phyloP scores from a whole-genome alignment of 169 alveolate species.

The Cryptosporidium ubiquitum region DNA sequence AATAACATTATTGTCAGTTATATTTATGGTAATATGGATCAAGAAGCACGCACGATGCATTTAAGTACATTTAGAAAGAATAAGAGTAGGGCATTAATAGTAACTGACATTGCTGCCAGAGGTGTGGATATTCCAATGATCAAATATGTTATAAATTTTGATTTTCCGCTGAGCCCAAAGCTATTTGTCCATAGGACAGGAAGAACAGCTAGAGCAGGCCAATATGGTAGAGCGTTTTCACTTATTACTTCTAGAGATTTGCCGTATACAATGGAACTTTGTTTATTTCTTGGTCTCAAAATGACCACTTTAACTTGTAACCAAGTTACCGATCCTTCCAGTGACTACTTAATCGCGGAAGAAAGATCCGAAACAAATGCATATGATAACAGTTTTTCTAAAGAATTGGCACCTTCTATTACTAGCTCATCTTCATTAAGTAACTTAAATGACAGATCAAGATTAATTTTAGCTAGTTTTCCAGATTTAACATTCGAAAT shows the following conservation, averaged over 20 bases:
- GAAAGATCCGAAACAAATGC: background rate
- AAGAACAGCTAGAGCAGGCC: conserved; percentile 94
- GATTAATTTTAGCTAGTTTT: conserved; percentile 26
- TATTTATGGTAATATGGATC: conserved; percentile 92
- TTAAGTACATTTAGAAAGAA: conserved; percentile 83
- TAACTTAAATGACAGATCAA: background rate
- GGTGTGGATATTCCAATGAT: conserved; percentile 92
- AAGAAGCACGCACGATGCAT: conserved; percentile 85
- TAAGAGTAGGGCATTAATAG: conserved; percentile 82
- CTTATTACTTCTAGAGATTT: conserved; percentile 80
- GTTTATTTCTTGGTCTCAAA: conserved; percentile 76
- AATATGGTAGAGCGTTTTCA: conserved; percentile 80
- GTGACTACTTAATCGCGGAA: background rate
- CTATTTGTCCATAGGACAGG: conserved; percentile 89
- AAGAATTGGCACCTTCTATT: background rate
- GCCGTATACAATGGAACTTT: conserved; percentile 82
- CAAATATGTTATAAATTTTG: conserved; percentile 85
- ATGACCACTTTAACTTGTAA: background rate
- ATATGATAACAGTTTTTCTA: background rate
- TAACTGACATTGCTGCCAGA: conserved; percentile 90
- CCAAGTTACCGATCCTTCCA: background rate
- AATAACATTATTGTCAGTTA: conserved; percentile 78
- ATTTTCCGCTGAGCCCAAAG: conserved; percentile 76
- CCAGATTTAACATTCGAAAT: conserved; percentile 61
- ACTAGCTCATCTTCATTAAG: background rate